Evolutionary conservation across 1,139 yeast species (phyloP).

Genomic region (Diutina sp.): DNA sequence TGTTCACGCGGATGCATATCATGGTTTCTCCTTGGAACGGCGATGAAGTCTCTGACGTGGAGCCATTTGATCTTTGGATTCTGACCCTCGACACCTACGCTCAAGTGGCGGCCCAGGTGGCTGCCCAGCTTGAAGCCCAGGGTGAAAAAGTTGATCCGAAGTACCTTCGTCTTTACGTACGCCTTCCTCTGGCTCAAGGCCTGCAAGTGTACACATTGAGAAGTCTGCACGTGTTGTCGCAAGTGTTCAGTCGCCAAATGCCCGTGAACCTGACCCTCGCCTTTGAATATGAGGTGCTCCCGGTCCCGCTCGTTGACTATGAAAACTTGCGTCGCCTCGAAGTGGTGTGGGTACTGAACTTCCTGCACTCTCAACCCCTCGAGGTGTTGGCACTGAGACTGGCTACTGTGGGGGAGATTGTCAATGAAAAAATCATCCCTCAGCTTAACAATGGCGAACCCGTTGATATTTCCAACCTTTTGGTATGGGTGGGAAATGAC

Average conservation of each 20-base stretch:
- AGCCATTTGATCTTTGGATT: not conserved
- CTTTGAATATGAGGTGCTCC: constrained; percentile 66
- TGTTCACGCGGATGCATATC: constrained; percentile 57
- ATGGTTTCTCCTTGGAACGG: constrained; percentile 35
- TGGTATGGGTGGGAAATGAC: constrained; percentile 45
- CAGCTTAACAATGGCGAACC: constrained; percentile 41
- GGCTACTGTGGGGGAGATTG: constrained; percentile 43
- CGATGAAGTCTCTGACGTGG: constrained; percentile 13
- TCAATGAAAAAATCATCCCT: constrained; percentile 35
- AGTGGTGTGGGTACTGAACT: constrained; percentile 49
- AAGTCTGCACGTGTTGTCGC: constrained; percentile 26
- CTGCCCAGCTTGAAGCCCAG: not conserved
- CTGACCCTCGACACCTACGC: not conserved
- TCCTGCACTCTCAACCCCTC: constrained; percentile 52
- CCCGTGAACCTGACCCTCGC: constrained; percentile 33
- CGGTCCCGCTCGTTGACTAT: constrained; percentile 59
- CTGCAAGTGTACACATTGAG: constrained; percentile 33
- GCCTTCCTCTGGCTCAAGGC: constrained; percentile 34
- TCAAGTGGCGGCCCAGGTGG: not conserved
- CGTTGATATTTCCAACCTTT: constrained; percentile 25
- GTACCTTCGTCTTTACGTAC: constrained; percentile 51
- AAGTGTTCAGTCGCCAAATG: constrained; percentile 34
- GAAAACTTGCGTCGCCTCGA: constrained; percentile 62
- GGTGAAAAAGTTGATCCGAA: constrained; percentile 40
- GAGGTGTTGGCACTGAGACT: constrained; percentile 59